phyloP scores from a whole-genome alignment of 1,284 basidiomycete species.

The Cerioporus squamosus region DNA sequence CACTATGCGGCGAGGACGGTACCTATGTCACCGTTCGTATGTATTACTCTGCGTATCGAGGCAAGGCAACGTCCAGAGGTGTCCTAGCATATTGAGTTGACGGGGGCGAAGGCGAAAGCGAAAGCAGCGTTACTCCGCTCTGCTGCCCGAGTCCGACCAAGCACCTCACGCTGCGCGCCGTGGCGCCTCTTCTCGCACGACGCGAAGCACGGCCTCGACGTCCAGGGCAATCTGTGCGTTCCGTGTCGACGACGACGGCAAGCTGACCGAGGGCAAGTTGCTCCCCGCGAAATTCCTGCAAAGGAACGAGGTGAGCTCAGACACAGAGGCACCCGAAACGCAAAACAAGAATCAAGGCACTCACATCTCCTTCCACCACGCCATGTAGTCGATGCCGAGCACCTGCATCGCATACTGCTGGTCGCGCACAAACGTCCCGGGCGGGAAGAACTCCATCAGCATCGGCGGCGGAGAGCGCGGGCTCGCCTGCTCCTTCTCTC shows the following conservation, averaged over 20 bases:
- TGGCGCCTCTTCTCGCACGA: constrained; percentile 41
- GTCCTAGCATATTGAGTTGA: neutral
- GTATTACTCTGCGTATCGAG: neutral
- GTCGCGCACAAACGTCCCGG: constrained; percentile 73
- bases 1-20: too few species aligned
- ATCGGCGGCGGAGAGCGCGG: constrained; percentile 23
- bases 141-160: neutral
- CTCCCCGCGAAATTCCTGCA: constrained; percentile 36
- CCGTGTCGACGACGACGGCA: constrained; percentile 38
- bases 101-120: neutral
- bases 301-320: too few species aligned
- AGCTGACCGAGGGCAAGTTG: constrained; percentile 44
- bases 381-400: constrained; percentile 73
- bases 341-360: constrained; percentile 1
- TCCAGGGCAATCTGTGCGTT: constrained; percentile 55
- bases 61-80: neutral
- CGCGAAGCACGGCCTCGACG: constrained; percentile 46
- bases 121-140: too few species aligned
- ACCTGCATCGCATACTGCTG: constrained; percentile 65
- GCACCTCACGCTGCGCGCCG: constrained; percentile 10
- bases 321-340: too few species aligned
- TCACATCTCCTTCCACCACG: constrained; percentile 71
- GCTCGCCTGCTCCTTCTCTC: constrained; percentile 1
- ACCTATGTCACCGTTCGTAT: neutral
- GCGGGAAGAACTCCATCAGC: constrained; percentile 82